A percentile compares a stretch with the other conserved stretches of the same genome.
phyloP scores from a whole-genome alignment of 345 rosid genomes.

The Heritiera fomes region DNA sequence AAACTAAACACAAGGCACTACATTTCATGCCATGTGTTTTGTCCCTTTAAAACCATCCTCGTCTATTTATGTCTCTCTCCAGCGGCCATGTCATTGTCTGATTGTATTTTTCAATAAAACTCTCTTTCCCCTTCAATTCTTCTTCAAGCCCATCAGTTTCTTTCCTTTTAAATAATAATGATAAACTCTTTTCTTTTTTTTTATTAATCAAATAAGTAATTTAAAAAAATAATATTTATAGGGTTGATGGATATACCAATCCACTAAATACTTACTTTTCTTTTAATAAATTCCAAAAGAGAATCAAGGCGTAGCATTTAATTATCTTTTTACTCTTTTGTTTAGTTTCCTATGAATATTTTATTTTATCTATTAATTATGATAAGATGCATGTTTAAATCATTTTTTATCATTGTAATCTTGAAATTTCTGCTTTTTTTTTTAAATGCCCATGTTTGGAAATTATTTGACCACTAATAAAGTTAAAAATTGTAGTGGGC shows the following conservation, averaged over 20 bases:
- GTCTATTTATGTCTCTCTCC: constrained; percentile 44
- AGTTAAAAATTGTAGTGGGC: neutral
- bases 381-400: too few species aligned
- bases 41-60: constrained; percentile 49
- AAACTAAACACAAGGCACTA: constrained; percentile 22
- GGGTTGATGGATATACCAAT: neutral
- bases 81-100: constrained; percentile 33
- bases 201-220: neutral
- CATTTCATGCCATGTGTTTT: constrained; percentile 50
- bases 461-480: neutral
- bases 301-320: neutral
- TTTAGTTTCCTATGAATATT: too few species aligned
- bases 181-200: neutral
- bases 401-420: neutral
- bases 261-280: too few species aligned
- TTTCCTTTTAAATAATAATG: neutral
- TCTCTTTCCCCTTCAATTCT: neutral
- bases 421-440: neutral
- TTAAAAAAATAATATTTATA: neutral
- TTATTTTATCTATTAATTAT: too few species aligned
- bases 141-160: neutral
- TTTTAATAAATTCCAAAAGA: neutral
- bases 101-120: neutral
- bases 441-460: neutral
- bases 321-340: too few species aligned